Conservation (phyloP, 495 filamentous ascomycete species). For the Trichoderma virens region DNA sequence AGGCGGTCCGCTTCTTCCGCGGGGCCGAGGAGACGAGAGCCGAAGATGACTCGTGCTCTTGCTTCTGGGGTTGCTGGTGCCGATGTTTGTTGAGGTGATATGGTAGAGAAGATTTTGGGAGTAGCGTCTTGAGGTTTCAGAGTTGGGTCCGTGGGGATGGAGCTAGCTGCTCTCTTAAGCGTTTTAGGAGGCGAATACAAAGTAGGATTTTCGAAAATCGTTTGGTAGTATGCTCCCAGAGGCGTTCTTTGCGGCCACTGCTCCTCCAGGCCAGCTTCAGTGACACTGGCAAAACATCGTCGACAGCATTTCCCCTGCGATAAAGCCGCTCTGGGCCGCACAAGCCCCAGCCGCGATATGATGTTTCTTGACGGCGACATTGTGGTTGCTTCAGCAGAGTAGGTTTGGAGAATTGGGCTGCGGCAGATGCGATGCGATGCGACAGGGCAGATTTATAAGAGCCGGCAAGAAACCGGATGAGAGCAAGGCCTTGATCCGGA, state of each 20-base stretch:
- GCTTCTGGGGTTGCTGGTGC: conserved; percentile 32
- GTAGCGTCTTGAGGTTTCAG: conserved; percentile 19
- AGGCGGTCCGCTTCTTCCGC: conserved; percentile 55
- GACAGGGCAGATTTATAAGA: not conserved
- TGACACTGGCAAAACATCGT: conserved; percentile 16
- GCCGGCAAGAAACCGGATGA: not conserved
- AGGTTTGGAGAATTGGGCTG: not conserved
- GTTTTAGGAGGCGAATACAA: conserved; percentile 24
- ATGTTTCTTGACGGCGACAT: conserved; percentile 9
- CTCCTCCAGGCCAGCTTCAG: conserved; percentile 12
- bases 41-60: conserved; percentile 68
- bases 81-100: conserved; percentile 18
- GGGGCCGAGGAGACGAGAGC: conserved; percentile 58
- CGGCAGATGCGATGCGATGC: not conserved
- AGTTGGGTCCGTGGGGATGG: conserved; percentile 15
- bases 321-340: not conserved
- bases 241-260: conserved; percentile 25
- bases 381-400: not conserved
- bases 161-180: conserved; percentile 30
- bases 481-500: not conserved
- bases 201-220: conserved; percentile 36
- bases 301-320: not conserved
- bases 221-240: conserved; percentile 35
- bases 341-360: not conserved
- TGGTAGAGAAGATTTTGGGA: conserved; percentile 17